These are phyloP conservation scores for Rhododendron ovatum DNA, from an alignment of 148 eudicot genomes.

Conservation along the genomic window DNA sequence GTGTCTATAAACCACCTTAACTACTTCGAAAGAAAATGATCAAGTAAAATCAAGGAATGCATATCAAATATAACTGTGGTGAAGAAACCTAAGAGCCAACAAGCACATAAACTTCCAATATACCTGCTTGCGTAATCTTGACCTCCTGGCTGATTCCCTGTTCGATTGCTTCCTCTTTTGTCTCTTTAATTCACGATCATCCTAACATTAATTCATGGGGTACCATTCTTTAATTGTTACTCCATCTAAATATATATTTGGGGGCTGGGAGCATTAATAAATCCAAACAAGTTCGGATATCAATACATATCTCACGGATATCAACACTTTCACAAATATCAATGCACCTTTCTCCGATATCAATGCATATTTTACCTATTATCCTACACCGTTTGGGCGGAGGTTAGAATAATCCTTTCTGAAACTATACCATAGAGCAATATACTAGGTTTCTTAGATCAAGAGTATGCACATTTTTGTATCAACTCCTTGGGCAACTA, in stretches of 20 bases:
- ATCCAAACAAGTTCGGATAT: no score
- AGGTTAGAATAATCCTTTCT: not conserved
- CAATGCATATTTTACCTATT: no score
- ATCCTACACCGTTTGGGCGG: no score
- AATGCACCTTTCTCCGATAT: no score
- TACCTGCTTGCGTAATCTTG: slow-evolving; percentile 97
- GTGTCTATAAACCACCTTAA: not conserved
- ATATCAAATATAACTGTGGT: not conserved
- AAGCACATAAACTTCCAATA: not conserved
- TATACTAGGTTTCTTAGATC: not conserved
- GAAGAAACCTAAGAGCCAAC: not conserved
- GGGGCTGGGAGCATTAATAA: no score
- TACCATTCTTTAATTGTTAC: not conserved
- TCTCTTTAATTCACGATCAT: slow-evolving; percentile 82
- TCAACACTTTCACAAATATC: no score
- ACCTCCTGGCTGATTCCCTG: slow-evolving; percentile 95
- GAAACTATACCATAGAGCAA: not conserved
- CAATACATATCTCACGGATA: no score
- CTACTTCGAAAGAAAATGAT: not conserved
- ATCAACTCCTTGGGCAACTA: not conserved
- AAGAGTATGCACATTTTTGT: not conserved
- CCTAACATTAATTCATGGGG: slow-evolving; percentile 35
- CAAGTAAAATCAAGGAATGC: not conserved
- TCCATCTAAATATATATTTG: not conserved
- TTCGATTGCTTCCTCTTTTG: slow-evolving; percentile 95